Percentiles rank a stretch among this genome's conserved stretches.
phyloP scores from a whole-genome alignment of 257 asterid genomes.

The Fraxinus americana region DNA sequence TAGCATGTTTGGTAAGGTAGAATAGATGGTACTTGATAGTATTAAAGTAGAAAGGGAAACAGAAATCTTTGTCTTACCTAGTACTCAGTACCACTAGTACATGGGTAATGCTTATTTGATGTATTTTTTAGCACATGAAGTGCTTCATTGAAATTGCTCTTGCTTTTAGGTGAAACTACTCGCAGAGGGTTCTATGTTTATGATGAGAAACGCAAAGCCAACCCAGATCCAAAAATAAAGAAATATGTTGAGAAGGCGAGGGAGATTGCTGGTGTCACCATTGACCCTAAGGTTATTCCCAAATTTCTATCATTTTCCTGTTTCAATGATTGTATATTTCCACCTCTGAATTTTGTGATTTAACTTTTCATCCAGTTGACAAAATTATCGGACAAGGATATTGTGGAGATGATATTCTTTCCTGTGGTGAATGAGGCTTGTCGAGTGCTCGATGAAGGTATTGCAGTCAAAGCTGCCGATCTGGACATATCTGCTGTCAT shows the following conservation, averaged over 20 bases:
- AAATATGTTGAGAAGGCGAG: constrained; percentile 79
- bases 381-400: constrained; percentile 75
- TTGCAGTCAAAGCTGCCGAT: constrained; percentile 89
- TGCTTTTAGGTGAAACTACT: constrained; percentile 72
- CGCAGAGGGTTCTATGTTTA: constrained; percentile 76
- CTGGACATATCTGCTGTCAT: constrained; percentile 88
- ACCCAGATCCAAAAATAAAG: constrained; percentile 85
- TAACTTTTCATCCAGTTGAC: constrained; percentile 45
- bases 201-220: constrained; percentile 80
- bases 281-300: constrained; percentile 76
- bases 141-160: constrained; percentile 17
- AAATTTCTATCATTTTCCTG: constrained; percentile 14
- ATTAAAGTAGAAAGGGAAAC: background rate
- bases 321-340: background rate
- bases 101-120: background rate
- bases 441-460: constrained; percentile 87
- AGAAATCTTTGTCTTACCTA: background rate
- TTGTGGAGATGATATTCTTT: constrained; percentile 89
- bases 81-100: background rate
- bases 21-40: background rate
- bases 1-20: background rate
- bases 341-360: background rate
- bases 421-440: constrained; percentile 98
- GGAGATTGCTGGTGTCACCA: constrained; percentile 68
- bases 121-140: background rate